Conservation (phyloP, 371 early-diverging fungal species). For the Mucor plumbeus region DNA sequence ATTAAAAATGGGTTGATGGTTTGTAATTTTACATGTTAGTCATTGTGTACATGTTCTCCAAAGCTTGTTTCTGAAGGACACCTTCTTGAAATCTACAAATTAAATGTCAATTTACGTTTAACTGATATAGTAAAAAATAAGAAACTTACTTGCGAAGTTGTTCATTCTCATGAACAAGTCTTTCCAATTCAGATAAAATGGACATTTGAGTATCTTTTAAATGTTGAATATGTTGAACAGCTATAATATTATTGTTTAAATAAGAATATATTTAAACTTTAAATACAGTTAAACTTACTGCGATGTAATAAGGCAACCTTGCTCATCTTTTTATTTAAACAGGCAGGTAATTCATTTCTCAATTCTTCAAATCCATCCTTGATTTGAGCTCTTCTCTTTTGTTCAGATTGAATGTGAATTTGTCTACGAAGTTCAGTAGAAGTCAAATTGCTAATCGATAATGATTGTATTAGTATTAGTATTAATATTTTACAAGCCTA, state of each 20-base stretch:
- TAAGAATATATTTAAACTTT: neutral
- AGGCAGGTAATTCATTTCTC: slow-evolving; percentile 39
- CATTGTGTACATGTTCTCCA: slow-evolving; percentile 42
- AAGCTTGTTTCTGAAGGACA: slow-evolving; percentile 38
- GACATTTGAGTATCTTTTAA: slow-evolving; percentile 41
- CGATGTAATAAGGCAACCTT: slow-evolving; percentile 43
- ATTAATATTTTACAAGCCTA: neutral
- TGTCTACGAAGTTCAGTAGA: slow-evolving; percentile 46
- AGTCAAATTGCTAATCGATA: slow-evolving; percentile 15
- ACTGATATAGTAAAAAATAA: neutral
- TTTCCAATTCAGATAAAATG: slow-evolving; percentile 43
- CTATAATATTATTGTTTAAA: slow-evolving; percentile 12
- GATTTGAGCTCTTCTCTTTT: slow-evolving; percentile 55
- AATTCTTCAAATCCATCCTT: slow-evolving; percentile 48
- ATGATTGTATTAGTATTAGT: neutral
- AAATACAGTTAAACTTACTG: slow-evolving; percentile 30
- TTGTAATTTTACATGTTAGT: slow-evolving; percentile 28
- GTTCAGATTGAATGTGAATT: slow-evolving; percentile 57
- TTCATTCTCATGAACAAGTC: slow-evolving; percentile 45
- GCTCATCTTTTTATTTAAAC: slow-evolving; percentile 45
- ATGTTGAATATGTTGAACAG: slow-evolving; percentile 49
- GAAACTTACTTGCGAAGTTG: slow-evolving; percentile 45
- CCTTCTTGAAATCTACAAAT: slow-evolving; percentile 35
- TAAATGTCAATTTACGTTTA: neutral
- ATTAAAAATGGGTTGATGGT: slow-evolving; percentile 1